These are phyloP conservation scores for Cladorrhinum samala DNA, from an alignment of 495 filamentous ascomycete species.

Conservation along the genomic window DNA sequence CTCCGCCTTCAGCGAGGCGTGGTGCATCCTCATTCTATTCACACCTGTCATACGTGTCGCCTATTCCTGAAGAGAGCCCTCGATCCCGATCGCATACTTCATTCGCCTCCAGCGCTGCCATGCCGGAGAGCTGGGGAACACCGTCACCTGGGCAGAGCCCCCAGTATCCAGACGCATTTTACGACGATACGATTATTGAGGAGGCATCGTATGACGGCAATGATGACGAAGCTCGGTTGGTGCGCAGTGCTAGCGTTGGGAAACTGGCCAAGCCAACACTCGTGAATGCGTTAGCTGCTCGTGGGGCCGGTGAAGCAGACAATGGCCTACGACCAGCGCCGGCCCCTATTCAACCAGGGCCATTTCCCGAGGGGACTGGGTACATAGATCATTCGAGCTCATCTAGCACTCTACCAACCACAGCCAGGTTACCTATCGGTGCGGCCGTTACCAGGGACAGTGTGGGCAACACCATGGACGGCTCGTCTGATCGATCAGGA, in stretches of 20 bases:
- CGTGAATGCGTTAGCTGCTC: conserved; percentile 45
- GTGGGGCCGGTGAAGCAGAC: conserved; percentile 21
- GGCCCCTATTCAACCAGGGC: conserved; percentile 27
- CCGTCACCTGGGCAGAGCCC: conserved; percentile 37
- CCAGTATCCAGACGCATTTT: conserved; percentile 39
- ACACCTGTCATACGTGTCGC: conserved; percentile 69
- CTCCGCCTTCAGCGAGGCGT: conserved; percentile 61
- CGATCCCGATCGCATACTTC: conserved; percentile 58
- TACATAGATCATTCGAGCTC: conserved; percentile 41
- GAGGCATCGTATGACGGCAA: conserved; percentile 47
- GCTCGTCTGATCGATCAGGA: conserved; percentile 24
- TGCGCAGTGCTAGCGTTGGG: conserved; percentile 73
- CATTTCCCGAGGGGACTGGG: conserved; percentile 36
- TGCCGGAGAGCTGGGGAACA: conserved; percentile 63
- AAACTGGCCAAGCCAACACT: conserved; percentile 67
- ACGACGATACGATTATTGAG: conserved; percentile 44
- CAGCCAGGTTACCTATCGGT: conserved; percentile 18
- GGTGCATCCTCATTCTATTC: conserved; percentile 72
- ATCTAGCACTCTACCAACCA: conserved; percentile 26
- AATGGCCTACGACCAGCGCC: conserved; percentile 26
- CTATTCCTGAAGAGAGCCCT: conserved; percentile 77
- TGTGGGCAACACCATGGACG: conserved; percentile 40
- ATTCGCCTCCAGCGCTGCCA: conserved; percentile 74
- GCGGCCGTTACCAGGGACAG: conserved; percentile 29
- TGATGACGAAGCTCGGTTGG: conserved; percentile 56